Evolutionary conservation across 148 eudicot species (phyloP).

Genomic region (Limonium bicolor): DNA sequence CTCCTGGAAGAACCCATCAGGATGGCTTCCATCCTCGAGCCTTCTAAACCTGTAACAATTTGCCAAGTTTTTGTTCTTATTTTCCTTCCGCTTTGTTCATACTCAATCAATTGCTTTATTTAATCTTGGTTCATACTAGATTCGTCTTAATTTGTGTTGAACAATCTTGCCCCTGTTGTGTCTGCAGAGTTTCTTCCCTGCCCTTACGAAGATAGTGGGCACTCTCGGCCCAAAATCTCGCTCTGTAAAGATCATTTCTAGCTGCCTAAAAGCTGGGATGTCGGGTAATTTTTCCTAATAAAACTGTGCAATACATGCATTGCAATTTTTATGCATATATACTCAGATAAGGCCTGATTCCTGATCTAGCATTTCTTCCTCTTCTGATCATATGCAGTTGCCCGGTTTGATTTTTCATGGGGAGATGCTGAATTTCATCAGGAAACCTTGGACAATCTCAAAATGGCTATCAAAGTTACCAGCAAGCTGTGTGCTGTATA

Average conservation of each 20-base stretch:
- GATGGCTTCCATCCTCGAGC: conserved; percentile 90
- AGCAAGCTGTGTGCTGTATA: conserved; percentile 86
- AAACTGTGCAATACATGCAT: too few species aligned
- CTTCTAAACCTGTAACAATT: conserved; percentile 47
- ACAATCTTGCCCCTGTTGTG: too few species aligned
- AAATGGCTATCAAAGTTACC: conserved; percentile 57
- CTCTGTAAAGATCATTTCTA: conserved; percentile 57
- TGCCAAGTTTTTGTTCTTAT: neutral
- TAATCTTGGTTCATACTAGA: too few species aligned
- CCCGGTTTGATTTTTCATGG: conserved; percentile 94
- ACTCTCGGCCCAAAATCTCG: conserved; percentile 81
- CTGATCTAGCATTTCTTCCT: neutral
- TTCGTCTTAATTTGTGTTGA: neutral
- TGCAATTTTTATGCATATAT: neutral
- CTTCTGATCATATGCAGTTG: conserved; percentile 23
- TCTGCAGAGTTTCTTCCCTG: conserved; percentile 56
- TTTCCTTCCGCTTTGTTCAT: neutral
- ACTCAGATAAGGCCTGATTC: too few species aligned
- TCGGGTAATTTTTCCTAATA: conserved; percentile 28
- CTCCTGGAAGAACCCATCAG: conserved; percentile 91
- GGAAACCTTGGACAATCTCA: conserved; percentile 73
- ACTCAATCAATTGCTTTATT: too few species aligned
- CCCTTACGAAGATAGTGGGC: conserved; percentile 94
- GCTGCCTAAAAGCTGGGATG: conserved; percentile 81
- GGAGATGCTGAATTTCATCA: conserved; percentile 72